Percentiles rank a stretch among this genome's conserved stretches.
Conservation (phyloP, 2,329 filamentous ascomycete species). For the Diaporthe caulivora region DNA sequence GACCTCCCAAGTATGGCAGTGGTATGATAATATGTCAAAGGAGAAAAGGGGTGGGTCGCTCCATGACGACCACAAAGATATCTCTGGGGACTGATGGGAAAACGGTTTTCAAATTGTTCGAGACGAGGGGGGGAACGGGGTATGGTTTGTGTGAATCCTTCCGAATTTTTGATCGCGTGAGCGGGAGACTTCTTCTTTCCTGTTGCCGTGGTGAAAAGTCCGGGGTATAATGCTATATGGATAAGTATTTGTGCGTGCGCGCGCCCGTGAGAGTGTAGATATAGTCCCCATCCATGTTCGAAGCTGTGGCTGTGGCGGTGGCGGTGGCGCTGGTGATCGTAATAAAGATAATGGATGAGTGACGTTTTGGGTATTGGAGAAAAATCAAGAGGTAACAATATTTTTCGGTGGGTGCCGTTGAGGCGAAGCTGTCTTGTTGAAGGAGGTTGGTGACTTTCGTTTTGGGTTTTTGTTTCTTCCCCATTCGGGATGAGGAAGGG, state of each 20-base stretch:
- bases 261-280: too few relatives aligned
- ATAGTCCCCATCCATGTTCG: too few relatives aligned
- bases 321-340: neutral
- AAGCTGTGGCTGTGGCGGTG: neutral
- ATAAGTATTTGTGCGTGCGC: conserved; percentile 33
- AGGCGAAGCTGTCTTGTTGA: conserved; percentile 24
- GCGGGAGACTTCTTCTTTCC: conserved; percentile 43
- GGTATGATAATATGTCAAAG: conserved; percentile 11
- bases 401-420: neutral
- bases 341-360: neutral
- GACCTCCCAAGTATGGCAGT: neutral
- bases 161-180: conserved; percentile 47
- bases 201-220: conserved; percentile 39
- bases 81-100: conserved; percentile 38
- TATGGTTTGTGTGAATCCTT: neutral
- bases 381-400: conserved; percentile 1
- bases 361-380: conserved; percentile 3
- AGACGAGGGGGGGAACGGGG: neutral
- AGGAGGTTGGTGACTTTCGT: neutral
- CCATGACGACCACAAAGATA: conserved; percentile 4
- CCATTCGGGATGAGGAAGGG: neutral
- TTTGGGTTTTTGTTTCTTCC: neutral
- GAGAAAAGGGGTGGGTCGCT: too few relatives aligned
- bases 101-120: conserved; percentile 36
- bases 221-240: conserved; percentile 33